Evolutionary conservation across 2,329 filamentous ascomycete genomes (phyloP).

Genomic region (Fusarium humuli): DNA sequence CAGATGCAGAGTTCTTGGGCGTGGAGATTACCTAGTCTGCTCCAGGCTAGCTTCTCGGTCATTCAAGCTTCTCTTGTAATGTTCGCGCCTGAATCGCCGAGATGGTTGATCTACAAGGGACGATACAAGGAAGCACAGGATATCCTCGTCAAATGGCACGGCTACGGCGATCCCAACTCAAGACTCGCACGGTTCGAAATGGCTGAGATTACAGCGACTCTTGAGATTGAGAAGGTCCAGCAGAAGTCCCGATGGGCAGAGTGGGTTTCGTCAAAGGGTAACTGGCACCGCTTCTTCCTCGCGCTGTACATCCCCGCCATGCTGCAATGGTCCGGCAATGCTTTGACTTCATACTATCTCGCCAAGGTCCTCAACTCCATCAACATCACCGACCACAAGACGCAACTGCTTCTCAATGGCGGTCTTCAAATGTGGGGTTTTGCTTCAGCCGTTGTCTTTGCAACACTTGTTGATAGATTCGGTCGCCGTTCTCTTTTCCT

Average conservation of each 20-base stretch:
- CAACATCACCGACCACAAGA: constrained; percentile 51
- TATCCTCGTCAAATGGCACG: constrained; percentile 42
- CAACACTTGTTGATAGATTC: constrained; percentile 55
- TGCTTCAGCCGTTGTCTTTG: constrained; percentile 48
- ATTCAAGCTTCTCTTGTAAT: constrained; percentile 16
- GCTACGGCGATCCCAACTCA: constrained; percentile 30
- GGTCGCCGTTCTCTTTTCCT: constrained; percentile 58
- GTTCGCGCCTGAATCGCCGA: constrained; percentile 38
- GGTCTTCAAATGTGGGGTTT: constrained; percentile 53
- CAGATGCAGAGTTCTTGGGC: constrained; percentile 56
- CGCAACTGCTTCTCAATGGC: constrained; percentile 50
- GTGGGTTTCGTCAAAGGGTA: constrained; percentile 43
- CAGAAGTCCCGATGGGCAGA: constrained; percentile 38
- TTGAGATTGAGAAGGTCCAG: constrained; percentile 44
- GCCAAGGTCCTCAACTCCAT: constrained; percentile 55
- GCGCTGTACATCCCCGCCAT: constrained; percentile 48
- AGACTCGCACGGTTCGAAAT: constrained; percentile 37
- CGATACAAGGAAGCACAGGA: constrained; percentile 39
- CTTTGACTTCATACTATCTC: constrained; percentile 54
- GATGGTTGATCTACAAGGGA: constrained; percentile 46
- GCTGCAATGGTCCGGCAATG: constrained; percentile 48
- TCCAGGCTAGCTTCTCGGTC: constrained; percentile 54
- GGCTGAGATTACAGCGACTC: constrained; percentile 38
- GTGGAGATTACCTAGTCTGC: constrained; percentile 62
- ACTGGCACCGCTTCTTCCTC: constrained; percentile 50